These are phyloP conservation scores for Ceratopteris richardii DNA, from an alignment of 75 land plant species.

Conservation along the genomic window DNA sequence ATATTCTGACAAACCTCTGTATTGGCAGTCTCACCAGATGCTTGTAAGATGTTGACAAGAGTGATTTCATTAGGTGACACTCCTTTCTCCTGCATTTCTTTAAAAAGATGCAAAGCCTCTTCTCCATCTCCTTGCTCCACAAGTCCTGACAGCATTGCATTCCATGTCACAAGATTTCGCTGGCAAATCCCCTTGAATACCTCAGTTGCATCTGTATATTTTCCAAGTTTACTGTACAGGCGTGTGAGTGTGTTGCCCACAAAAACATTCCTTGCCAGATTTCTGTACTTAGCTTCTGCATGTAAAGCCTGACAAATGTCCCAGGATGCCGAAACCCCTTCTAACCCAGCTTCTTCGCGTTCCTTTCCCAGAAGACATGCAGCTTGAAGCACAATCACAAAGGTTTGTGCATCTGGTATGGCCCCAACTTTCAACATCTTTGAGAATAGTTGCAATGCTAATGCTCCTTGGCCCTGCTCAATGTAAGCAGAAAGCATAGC, in stretches of 20 bases:
- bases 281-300: neutral
- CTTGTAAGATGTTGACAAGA: neutral
- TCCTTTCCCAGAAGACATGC: neutral
- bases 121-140: constrained; percentile 6
- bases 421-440: neutral
- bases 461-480: constrained; percentile 15
- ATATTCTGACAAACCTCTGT: neutral
- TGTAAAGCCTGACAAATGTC: neutral
- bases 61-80: neutral
- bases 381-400: neutral
- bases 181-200: neutral
- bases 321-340: neutral
- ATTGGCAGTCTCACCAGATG: neutral
- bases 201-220: neutral
- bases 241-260: neutral
- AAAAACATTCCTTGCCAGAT: neutral
- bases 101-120: neutral
- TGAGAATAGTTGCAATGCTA: neutral
- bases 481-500: constrained; percentile 32
- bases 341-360: neutral
- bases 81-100: constrained; percentile 4
- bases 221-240: constrained; percentile 4
- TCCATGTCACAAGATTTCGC: constrained; percentile 2
- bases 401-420: neutral
- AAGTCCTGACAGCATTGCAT: constrained; percentile 1